Base-by-base conservation (phyloP, 2,329 filamentous ascomycete genomes). In the Pseudocercospora pini-densiflorae region DNA sequence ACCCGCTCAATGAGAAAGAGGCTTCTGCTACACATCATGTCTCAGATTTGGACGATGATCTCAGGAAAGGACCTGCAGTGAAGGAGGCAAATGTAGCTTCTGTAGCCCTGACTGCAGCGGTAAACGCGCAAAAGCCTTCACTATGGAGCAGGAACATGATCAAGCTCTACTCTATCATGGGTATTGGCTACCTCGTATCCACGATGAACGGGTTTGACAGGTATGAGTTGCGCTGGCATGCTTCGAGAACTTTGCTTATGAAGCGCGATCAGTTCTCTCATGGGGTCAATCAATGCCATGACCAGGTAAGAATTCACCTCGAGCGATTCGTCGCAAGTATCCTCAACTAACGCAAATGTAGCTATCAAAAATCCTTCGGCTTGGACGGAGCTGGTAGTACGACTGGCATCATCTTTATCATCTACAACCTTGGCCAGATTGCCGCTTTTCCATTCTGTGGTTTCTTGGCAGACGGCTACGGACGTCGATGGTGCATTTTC, bases 401-500 rank as follows among this genome's bases (percentile, higher is more conserved):
- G 51, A 83, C 83, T 0, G 84, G 84, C 45, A 83, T 85, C 66
- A 81, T 85, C 57, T 74, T 74, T 65, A 72, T 72, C 61, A 74
- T 74, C 61, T 84, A 84, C 75, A 81, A 84, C 64, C 72, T 83
- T 5, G 84, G 84, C 2, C 81, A 84, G 71, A 85, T 86, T 40
- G 80, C 81, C 1, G 83, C 82, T 0, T 84, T 84, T 59, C 83
- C 83, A 5, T 79, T 79, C 67, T 79, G 78, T 61, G 78, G 78
- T 23, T 76, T 79, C 66, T 72, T 80, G 45, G 78, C 78, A 27
- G 79, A 80, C 62, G 77, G 77, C 31, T 80, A 78, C 47, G 87
- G 86, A 59, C 82, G 86, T 66, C 80, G 85, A 36, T 74, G 82
- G 31, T 86, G 86, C 65, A 88, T 88, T 69, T 87, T 87, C 65